Conservation (phyloP, 352 stramenopile species). For the Globisporangium splendens region DNA sequence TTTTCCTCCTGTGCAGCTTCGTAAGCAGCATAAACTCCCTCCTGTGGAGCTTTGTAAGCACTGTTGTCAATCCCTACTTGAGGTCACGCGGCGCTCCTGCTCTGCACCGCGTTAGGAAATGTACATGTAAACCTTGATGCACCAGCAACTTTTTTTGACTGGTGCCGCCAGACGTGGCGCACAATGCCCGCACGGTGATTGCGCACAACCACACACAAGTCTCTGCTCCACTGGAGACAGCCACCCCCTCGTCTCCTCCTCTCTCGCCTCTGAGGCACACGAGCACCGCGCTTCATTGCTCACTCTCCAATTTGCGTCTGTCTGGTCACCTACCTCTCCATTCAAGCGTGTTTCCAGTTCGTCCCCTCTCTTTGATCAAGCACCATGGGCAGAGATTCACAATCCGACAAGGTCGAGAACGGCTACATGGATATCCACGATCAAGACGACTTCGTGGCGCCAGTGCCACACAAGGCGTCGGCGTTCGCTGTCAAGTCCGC, state of each 20-base stretch:
- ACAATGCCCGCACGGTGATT: too few species aligned
- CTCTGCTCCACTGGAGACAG: background rate
- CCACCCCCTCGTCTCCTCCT: background rate
- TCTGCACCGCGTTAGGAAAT: too few species aligned
- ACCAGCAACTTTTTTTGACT: too few species aligned
- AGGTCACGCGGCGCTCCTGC: too few species aligned
- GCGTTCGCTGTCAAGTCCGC: conserved; percentile 17
- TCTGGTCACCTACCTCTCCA: background rate
- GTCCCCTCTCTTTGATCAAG: background rate
- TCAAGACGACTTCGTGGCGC: background rate
- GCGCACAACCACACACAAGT: too few species aligned
- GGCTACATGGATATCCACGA: conserved; percentile 1
- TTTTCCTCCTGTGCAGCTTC: background rate
- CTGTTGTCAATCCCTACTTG: background rate
- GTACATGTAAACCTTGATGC: too few species aligned
- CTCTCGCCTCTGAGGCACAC: background rate
- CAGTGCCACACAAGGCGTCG: background rate
- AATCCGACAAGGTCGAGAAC: conserved; percentile 5
- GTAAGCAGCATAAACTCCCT: background rate
- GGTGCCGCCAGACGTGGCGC: too few species aligned
- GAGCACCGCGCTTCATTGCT: background rate
- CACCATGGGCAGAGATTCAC: conserved; percentile 5
- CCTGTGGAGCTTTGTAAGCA: background rate
- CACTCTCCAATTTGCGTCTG: conserved; percentile 1
- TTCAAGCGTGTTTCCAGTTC: background rate